These are phyloP conservation scores for Claviceps sp. DNA, from an alignment of 2,329 filamentous ascomycete species.

Conservation along the genomic window DNA sequence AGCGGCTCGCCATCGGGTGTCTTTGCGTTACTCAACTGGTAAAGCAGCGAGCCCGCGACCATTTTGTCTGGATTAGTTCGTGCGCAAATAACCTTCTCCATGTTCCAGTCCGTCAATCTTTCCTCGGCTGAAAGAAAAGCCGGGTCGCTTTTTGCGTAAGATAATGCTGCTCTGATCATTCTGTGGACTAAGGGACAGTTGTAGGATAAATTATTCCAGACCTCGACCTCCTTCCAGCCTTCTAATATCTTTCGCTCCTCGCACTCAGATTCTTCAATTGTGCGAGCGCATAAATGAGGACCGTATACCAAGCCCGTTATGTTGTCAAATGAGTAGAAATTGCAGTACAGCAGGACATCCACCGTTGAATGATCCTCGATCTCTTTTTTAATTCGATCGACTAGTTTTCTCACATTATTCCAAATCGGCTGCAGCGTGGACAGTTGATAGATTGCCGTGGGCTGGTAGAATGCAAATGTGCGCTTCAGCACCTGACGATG, in stretches of 20 bases:
- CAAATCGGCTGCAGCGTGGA: not conserved
- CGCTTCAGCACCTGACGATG: slow-evolving; percentile 4
- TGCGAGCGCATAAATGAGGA: slow-evolving; percentile 1
- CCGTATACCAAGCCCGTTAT: slow-evolving; percentile 3
- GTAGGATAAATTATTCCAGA: slow-evolving; percentile 4
- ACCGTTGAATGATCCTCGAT: not conserved
- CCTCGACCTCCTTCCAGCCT: slow-evolving; percentile 2
- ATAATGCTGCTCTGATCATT: not conserved
- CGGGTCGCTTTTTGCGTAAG: not conserved
- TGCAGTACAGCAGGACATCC: slow-evolving; percentile 1
- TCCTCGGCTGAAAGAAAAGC: slow-evolving; percentile 4
- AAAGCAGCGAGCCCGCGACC: not conserved
- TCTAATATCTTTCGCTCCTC: slow-evolving; percentile 3
- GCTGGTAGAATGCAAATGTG: slow-evolving; percentile 4
- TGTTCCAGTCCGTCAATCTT: slow-evolving; percentile 3
- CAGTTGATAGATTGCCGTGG: slow-evolving; percentile 1
- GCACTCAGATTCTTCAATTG: not conserved
- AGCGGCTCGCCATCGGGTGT: not conserved
- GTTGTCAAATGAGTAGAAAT: slow-evolving; percentile 5
- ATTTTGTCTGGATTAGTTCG: not conserved
- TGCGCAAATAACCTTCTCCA: not conserved
- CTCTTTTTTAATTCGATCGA: not conserved
- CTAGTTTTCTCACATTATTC: not conserved
- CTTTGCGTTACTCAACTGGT: slow-evolving; percentile 2
- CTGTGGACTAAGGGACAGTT: slow-evolving; percentile 1